These are phyloP conservation scores for Phytophthora capsici DNA, from an alignment of 352 stramenopile genomes.

Conservation along the genomic window DNA sequence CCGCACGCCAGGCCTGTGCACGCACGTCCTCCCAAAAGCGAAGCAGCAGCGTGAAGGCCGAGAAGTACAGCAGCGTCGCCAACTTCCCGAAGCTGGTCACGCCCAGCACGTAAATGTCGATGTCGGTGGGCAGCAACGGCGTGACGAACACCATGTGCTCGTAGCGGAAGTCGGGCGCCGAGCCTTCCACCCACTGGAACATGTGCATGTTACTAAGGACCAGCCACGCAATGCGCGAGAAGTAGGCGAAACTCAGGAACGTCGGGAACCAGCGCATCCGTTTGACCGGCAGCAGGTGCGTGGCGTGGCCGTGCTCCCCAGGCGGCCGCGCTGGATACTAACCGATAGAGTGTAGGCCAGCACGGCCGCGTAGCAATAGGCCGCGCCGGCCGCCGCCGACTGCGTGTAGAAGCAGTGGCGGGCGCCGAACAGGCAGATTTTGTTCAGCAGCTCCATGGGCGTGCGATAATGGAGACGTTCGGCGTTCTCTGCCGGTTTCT, in stretches of 20 bases:
- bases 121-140: conserved; percentile 71
- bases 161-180: conserved; percentile 52
- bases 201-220: conserved; percentile 82
- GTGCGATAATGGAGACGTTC: not conserved
- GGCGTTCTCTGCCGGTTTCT: conserved; percentile 7
- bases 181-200: conserved; percentile 79
- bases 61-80: conserved; percentile 83
- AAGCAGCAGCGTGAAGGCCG: conserved; percentile 79
- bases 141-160: conserved; percentile 79
- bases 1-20: conserved; percentile 51
- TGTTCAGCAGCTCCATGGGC: conserved; percentile 49
- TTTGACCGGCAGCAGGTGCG: conserved; percentile 78
- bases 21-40: conserved; percentile 86
- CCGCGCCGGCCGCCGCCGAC: conserved; percentile 62
- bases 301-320: conserved; percentile 87
- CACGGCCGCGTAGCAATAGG: conserved; percentile 73
- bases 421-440: conserved; percentile 79
- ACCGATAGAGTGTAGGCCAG: conserved; percentile 78
- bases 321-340: conserved; percentile 69
- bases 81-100: conserved; percentile 80
- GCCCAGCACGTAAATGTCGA: conserved; percentile 85
- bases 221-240: conserved; percentile 76
- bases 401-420: conserved; percentile 83
- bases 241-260: conserved; percentile 77
- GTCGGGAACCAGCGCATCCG: conserved; percentile 87